These are phyloP conservation scores for Nannizzia gypsea DNA, from an alignment of 2,329 filamentous ascomycete genomes.

Conservation along the genomic window DNA sequence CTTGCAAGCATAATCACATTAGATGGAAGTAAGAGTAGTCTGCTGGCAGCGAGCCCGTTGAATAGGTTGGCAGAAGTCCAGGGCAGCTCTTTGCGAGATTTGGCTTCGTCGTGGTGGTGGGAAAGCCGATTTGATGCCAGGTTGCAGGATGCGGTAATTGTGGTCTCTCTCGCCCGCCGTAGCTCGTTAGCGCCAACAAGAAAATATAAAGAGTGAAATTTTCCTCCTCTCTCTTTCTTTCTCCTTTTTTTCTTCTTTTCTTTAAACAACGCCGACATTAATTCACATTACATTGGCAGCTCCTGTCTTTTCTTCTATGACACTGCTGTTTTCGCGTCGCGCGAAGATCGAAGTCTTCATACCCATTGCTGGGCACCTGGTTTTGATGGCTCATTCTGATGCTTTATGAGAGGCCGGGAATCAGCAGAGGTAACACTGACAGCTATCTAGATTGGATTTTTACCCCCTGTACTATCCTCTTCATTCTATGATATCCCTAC, in stretches of 20 bases:
- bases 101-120: slow-evolving; percentile 6
- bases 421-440: slow-evolving; percentile 56
- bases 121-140: slow-evolving; percentile 30
- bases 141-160: slow-evolving; percentile 28
- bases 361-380: slow-evolving; percentile 63
- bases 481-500: neutral
- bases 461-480: neutral
- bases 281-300: slow-evolving; percentile 50
- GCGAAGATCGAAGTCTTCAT: slow-evolving; percentile 45
- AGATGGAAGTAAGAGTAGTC: neutral
- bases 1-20: slow-evolving; percentile 8
- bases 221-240: slow-evolving; percentile 20
- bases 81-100: neutral
- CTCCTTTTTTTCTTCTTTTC: slow-evolving; percentile 25
- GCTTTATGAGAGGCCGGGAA: slow-evolving; percentile 54
- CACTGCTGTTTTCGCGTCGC: slow-evolving; percentile 56
- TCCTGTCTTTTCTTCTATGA: slow-evolving; percentile 36
- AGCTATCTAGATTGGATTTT: neutral
- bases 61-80: neutral
- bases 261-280: slow-evolving; percentile 41
- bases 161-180: slow-evolving; percentile 26
- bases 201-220: neutral
- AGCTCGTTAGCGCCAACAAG: slow-evolving; percentile 10
- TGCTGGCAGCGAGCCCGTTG: neutral
- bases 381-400: slow-evolving; percentile 54